Evolutionary conservation across 2,329 filamentous ascomycete genomes (phyloP).

Genomic region (Cercospora sp.): DNA sequence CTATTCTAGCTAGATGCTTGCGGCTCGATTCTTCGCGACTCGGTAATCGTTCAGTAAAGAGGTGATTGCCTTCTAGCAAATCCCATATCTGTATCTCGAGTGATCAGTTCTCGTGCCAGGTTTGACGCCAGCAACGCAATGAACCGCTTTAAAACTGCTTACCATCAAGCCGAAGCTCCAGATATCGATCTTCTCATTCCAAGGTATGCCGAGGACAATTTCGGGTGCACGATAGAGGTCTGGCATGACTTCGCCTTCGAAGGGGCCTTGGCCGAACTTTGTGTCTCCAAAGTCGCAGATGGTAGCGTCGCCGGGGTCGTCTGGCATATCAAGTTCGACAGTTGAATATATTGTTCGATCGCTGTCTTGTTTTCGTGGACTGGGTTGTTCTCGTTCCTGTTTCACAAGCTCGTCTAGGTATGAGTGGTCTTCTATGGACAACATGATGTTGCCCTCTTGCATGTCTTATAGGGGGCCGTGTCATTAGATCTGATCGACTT

Average conservation of each 20-base stretch:
- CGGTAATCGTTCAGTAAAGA: background rate
- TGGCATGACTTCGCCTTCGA: slow-evolving; percentile 30
- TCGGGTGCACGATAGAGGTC: slow-evolving; percentile 35
- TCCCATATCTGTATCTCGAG: background rate
- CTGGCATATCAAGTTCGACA: background rate
- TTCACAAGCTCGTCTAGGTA: background rate
- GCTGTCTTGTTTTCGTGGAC: background rate
- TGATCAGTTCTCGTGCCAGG: background rate
- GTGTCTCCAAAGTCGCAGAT: slow-evolving; percentile 9
- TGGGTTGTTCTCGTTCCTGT: background rate
- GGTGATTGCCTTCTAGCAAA: background rate
- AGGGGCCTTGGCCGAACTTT: background rate
- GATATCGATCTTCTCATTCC: slow-evolving; percentile 32
- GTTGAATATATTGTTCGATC: background rate
- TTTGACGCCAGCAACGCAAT: no score
- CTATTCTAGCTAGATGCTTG: slow-evolving; percentile 15
- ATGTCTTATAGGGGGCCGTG: background rate
- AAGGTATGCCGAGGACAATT: slow-evolving; percentile 32
- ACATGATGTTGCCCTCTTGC: slow-evolving; percentile 7
- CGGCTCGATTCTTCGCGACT: background rate
- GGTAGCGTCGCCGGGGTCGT: background rate
- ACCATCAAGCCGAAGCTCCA: slow-evolving; percentile 33
- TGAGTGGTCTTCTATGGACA: slow-evolving; percentile 5
- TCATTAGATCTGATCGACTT: background rate
- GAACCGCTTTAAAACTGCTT: background rate